These are phyloP conservation scores for Lactarius trivialis DNA, from an alignment of 768 basidiomycete species.

Conservation along the genomic window DNA sequence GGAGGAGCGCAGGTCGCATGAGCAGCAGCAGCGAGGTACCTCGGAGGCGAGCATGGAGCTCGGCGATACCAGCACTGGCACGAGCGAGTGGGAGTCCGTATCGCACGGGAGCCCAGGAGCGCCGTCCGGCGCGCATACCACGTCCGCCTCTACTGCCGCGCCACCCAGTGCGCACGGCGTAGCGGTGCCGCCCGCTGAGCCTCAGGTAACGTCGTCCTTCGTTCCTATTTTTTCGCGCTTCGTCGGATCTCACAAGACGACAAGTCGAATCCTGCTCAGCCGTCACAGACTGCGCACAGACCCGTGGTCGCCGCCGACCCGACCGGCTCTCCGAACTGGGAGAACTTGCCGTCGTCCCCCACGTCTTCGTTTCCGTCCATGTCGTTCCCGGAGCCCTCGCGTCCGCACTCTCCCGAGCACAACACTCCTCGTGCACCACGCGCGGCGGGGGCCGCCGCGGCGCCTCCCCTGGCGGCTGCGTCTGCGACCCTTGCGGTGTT, in stretches of 20 bases:
- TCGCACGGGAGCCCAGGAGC: constrained; percentile 3
- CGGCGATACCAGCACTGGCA: not conserved
- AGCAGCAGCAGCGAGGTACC: constrained; percentile 25
- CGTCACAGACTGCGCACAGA: constrained; percentile 6
- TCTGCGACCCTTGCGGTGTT: constrained; percentile 61
- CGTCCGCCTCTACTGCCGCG: not conserved
- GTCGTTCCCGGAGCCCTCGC: constrained; percentile 60
- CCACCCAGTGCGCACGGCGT: no score
- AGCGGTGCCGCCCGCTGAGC: no score
- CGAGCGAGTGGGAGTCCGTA: constrained; percentile 17
- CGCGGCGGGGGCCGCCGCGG: constrained; percentile 10
- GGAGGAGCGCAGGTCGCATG: constrained; percentile 57
- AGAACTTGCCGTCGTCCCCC: constrained; percentile 46
- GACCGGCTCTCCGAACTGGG: constrained; percentile 46
- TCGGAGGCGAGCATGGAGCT: not conserved
- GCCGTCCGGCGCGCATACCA: not conserved
- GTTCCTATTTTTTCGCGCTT: not conserved
- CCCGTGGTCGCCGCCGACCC: constrained; percentile 22
- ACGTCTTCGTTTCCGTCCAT: constrained; percentile 71
- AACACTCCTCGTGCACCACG: constrained; percentile 22
- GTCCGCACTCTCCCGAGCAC: constrained; percentile 37
- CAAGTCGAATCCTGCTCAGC: not conserved
- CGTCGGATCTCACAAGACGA: not conserved
- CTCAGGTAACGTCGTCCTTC: not conserved
- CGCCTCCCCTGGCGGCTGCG: constrained; percentile 24